These are phyloP conservation scores for Periconia digitata DNA, from an alignment of 2,329 filamentous ascomycete species.

Conservation along the genomic window DNA sequence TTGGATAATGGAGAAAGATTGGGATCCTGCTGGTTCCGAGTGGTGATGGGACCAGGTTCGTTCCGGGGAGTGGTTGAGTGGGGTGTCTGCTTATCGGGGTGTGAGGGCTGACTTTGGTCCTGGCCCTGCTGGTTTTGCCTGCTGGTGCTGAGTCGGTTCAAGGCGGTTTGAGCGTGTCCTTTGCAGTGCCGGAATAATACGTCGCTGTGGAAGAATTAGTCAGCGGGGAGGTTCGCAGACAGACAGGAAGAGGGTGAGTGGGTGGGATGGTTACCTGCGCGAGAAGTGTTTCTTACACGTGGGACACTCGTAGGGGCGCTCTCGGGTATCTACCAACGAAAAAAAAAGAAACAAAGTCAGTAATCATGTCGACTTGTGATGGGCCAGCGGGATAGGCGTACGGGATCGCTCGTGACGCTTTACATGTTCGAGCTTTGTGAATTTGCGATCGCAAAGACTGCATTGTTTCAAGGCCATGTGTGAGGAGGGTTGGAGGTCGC, in stretches of 20 bases:
- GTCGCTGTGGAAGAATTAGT: conserved; percentile 44
- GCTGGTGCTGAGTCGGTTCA: conserved; percentile 38
- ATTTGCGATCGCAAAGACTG: conserved; percentile 54
- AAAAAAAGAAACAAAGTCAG: no score
- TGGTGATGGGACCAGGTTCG: conserved; percentile 20
- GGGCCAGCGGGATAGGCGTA: conserved; percentile 37
- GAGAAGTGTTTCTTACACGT: conserved; percentile 59
- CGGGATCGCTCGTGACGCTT: conserved; percentile 59
- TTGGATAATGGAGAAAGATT: conserved; percentile 27
- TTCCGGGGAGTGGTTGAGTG: conserved; percentile 22
- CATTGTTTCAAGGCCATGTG: conserved; percentile 45
- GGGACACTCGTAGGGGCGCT: conserved; percentile 57
- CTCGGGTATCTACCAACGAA: conserved; percentile 56
- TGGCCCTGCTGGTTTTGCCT: conserved; percentile 26
- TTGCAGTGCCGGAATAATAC: conserved; percentile 56
- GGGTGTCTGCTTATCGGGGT: conserved; percentile 22
- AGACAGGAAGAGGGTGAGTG: neutral
- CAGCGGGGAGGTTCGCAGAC: conserved; percentile 17
- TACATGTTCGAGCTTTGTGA: conserved; percentile 59
- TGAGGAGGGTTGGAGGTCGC: no score
- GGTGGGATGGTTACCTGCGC: conserved; percentile 47
- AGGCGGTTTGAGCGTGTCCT: conserved; percentile 49
- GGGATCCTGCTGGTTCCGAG: conserved; percentile 24
- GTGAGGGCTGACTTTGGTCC: conserved; percentile 3
- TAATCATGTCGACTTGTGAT: conserved; percentile 21